Base-by-base conservation (phyloP, 2,329 filamentous ascomycete species). In the Parascedosporium putredinis region DNA sequence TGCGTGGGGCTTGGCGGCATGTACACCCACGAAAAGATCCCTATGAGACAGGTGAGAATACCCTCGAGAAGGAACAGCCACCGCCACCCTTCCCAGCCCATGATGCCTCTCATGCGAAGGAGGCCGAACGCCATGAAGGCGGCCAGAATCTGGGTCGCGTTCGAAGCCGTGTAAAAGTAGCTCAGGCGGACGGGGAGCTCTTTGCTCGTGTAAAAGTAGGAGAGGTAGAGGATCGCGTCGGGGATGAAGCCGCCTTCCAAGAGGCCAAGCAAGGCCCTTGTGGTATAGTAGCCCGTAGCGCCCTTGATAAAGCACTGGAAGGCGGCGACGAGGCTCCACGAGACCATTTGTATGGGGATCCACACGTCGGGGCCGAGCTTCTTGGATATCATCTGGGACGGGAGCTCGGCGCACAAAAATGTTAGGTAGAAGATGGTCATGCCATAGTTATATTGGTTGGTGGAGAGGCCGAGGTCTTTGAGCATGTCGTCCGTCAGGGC, bases 321-420 rank as follows among this genome's bases (percentile, higher is more conserved):
- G 9, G 64, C 62, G 0, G 76, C 71, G 6, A 79, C 70, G 4
- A 78, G 55, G 55, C 72, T 77, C 76, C 75, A 79, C 3, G 71
- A 65, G 4, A 72, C 62, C 67, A 82, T 78, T 56, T 79, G 76
- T 47, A 74, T 63, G 0, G 78, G 79, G 46, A 81, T 79, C 76
- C 76, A 81, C 23, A 73, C 69, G 53, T 81, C 77, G 1, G 75
- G 75, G 0, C 74, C 78, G 49, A 78, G 60, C 68, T 69, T 78
- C 60, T 82, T 78, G 52, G 66, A 70, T 34, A 82, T 64, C 16
- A 84, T 65, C 57, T 83, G 78, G 0, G 76, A 81, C 0, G 80
- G 80, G 1, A 84, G 64, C 49, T 66, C 63, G 18, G 64, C 62
- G 34, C 55, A 56, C 8, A 66, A 56, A 46, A 66, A 66, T 2